These are phyloP conservation scores for Xylariaceae sp. DNA, from an alignment of 2,329 filamentous ascomycete genomes.

Conservation along the genomic window DNA sequence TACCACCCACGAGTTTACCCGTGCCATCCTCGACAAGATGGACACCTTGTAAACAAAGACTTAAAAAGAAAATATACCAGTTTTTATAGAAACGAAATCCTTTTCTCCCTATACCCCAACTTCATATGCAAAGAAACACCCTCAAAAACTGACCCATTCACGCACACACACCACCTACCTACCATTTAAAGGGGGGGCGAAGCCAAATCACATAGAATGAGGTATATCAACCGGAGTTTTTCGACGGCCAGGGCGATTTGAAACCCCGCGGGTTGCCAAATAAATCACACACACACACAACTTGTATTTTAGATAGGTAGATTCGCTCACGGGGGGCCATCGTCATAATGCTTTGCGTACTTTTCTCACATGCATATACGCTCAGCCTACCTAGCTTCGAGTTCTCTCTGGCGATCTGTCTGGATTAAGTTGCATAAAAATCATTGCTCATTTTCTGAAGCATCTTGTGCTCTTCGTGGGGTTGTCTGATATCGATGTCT, in stretches of 20 bases:
- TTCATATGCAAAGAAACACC: constrained; percentile 13
- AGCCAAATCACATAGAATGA: constrained; percentile 24
- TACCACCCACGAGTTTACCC: constrained; percentile 91
- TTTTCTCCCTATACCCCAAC: constrained; percentile 19
- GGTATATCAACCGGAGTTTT: constrained; percentile 26
- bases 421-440: background rate
- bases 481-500: background rate
- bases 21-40: constrained; percentile 93
- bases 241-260: constrained; percentile 24
- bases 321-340: constrained; percentile 23
- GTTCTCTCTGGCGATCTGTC: background rate
- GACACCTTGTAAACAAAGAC: constrained; percentile 57
- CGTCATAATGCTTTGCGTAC: constrained; percentile 18
- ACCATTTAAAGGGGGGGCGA: constrained; percentile 29
- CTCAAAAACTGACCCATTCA: constrained; percentile 14
- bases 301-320: constrained; percentile 32
- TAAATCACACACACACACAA: constrained; percentile 4
- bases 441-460: background rate
- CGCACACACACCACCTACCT: constrained; percentile 18
- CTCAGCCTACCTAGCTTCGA: constrained; percentile 1
- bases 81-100: constrained; percentile 5
- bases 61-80: background rate
- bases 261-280: constrained; percentile 17
- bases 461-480: background rate
- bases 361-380: background rate